Evolutionary conservation across 2,329 filamentous ascomycete species (phyloP), one percentile per base, ranked within the genome.

Genomic region (Trichoderma sp.): DNA sequence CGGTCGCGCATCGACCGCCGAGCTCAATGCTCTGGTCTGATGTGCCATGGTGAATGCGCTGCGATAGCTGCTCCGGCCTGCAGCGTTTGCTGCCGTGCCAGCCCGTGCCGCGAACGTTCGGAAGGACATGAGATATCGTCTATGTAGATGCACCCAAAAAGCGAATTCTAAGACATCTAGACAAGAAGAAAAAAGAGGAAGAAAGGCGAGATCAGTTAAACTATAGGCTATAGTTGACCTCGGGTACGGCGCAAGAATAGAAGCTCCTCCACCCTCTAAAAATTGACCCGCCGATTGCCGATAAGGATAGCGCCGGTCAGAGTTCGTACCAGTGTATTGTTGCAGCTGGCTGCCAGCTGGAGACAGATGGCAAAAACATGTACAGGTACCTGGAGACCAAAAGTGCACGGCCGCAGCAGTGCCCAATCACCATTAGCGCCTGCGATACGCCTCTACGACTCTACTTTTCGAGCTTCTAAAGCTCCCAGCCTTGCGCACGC

Each of bases 1-100:
- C 27, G 75, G 73, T 73, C 76, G 76, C 71, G 74, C 72, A 47
- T 77, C 82, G 73, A 88, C 84, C 64, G 86, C 85, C 73, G 89
- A 84, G 79, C 87, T 86, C 77, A 85, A 82, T 73, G 94, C 85
- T 81, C 92, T 95, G 71, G 92, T 92, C 83, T 89, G 89, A 73
- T 97, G 86, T 79, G 93, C 93, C 93, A 97, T 97, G 71, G 79
- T 79, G 77, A 82, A 76, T 73, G 76, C 79, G 72, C 76, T 79
- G 78, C 78, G 78, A 73, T 80, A 82, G 77, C 81, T 79, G 71
- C 80, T 77, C 75, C 77, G 80, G 74, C 80, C 76, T 74, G 82
- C 77, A 78, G 81, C 76, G 75, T 80, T 79, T 73, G 83, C 84
- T 75, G 84, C 83, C 73, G 82, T 79, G 76, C 84, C 84, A 81